Base-by-base conservation (phyloP, 2,329 filamentous ascomycete genomes). In the Colletotrichum truncatum region DNA sequence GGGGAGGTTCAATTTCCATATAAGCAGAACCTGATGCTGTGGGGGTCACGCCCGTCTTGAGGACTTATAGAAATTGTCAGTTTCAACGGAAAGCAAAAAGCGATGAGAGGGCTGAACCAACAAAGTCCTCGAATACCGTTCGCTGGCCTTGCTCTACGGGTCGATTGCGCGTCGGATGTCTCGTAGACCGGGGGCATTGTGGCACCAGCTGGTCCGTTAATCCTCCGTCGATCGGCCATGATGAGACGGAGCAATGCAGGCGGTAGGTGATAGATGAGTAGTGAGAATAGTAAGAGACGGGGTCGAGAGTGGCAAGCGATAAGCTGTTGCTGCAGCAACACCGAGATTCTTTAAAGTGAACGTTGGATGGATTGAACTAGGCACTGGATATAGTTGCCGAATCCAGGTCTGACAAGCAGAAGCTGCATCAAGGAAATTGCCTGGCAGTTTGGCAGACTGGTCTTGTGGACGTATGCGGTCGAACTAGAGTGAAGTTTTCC, bases 1-100 rank as follows among this genome's bases (percentile, higher is more conserved):
- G 80, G 59, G 80, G 83, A 69, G 78, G 81, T 71, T 87, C 86
- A 51, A 91, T 80, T 74, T 92, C 93, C 58, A 95, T 84, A 76
- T 95, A 99, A 58, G 96, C 93, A 16, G 94, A 98, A 12, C 96
- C 96, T 51, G 93, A 96, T 11, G 96, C 96, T 12, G 95, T 97
- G 16, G 96, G 95, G 1, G 96, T 94, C 4, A 98, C 87, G 23
- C 94, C 94, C 8, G 95, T 98, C 77, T 96, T 94, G 45, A 98
- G 84, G 76, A 95, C 94, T 97, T 68, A 28, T n/a, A 16, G 21
- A 26, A 10, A 72, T n/a, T 18, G 36, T 56, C n/a, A 64, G 59
- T 23, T 14, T 52, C 25, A 34, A 16, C 14, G n/a, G 32, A 59
- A 18, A n/a, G 36, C 10, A 16, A 36, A 26, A 9, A 39, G 6